Conservation (phyloP, 2,329 filamentous ascomycete genomes). For the Xylaria polymorpha region DNA sequence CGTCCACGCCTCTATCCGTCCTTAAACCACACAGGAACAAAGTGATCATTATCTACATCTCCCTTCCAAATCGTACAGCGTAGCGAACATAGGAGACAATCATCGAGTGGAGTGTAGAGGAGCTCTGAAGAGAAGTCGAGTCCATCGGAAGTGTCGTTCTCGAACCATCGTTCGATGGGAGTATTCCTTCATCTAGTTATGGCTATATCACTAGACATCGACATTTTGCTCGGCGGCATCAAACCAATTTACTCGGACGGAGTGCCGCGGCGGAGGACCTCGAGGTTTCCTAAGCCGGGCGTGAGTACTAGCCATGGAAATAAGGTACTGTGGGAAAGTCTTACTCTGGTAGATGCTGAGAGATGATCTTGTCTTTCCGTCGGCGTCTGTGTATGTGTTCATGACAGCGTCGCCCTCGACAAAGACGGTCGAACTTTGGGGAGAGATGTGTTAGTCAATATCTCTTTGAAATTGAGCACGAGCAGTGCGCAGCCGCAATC, state of each 20-base stretch:
- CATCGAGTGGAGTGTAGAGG: constrained; percentile 26
- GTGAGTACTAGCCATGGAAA: constrained; percentile 11
- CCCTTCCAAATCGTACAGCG: constrained; percentile 7
- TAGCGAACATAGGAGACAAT: constrained; percentile 22
- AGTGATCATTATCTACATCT: not conserved
- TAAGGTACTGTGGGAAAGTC: constrained; percentile 47
- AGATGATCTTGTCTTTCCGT: constrained; percentile 72
- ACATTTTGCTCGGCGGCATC: not conserved
- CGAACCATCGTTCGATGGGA: not conserved
- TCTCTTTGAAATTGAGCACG: not conserved
- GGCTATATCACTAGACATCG: not conserved
- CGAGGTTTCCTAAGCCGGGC: constrained; percentile 56
- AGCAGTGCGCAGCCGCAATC: not conserved
- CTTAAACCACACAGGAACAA: not conserved
- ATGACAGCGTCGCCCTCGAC: constrained; percentile 85
- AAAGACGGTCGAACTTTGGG: constrained; percentile 76
- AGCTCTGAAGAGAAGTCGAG: constrained; percentile 1
- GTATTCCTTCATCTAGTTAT: not conserved
- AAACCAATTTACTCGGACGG: constrained; percentile 30
- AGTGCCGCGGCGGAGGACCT: constrained; percentile 56
- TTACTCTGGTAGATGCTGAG: constrained; percentile 85
- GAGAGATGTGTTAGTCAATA: constrained; percentile 31
- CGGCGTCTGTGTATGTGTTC: constrained; percentile 72
- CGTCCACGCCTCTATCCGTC: not conserved
- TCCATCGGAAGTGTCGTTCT: constrained; percentile 4